Conservation (phyloP, 371 early-diverging fungal species). For the Massospora cicadina region DNA sequence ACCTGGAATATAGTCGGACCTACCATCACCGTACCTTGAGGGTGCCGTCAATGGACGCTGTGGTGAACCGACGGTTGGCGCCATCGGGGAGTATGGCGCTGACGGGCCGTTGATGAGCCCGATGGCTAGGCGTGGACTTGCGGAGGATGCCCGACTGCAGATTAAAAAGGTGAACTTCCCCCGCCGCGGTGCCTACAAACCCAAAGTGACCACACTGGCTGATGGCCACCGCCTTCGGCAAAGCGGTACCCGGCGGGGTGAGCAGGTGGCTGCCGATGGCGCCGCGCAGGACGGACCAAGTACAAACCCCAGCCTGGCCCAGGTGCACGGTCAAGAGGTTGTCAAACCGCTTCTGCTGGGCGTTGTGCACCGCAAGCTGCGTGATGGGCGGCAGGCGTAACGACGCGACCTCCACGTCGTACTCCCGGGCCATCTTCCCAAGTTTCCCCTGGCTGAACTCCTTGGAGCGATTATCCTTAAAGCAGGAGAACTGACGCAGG, state of each 20-base stretch:
- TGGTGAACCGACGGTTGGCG: slow-evolving; percentile 48
- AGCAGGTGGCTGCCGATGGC: slow-evolving; percentile 50
- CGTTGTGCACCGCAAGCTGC: slow-evolving; percentile 43
- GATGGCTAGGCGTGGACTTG: slow-evolving; percentile 25
- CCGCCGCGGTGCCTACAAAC: slow-evolving; percentile 58
- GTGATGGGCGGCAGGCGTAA: slow-evolving; percentile 54
- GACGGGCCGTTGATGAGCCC: slow-evolving; percentile 63
- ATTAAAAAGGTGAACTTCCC: slow-evolving; percentile 76
- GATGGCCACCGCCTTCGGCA: slow-evolving; percentile 49
- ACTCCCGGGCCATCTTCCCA: slow-evolving; percentile 41
- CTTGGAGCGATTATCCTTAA: slow-evolving; percentile 61
- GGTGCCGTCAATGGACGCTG: slow-evolving; percentile 60
- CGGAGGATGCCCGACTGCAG: slow-evolving; percentile 79
- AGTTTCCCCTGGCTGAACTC: slow-evolving; percentile 67
- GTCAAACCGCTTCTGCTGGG: slow-evolving; percentile 63
- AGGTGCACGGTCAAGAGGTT: slow-evolving; percentile 73
- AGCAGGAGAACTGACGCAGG: slow-evolving; percentile 56
- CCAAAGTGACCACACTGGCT: slow-evolving; percentile 87
- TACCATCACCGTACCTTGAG: slow-evolving; percentile 31
- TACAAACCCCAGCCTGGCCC: slow-evolving; percentile 44
- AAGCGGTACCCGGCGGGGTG: slow-evolving; percentile 34
- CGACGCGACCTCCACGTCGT: slow-evolving; percentile 32
- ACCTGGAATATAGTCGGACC: slow-evolving; percentile 20
- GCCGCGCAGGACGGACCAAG: slow-evolving; percentile 66
- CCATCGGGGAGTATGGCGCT: slow-evolving; percentile 62